Percentiles rank a stretch among this genome's conserved stretches.
Evolutionary conservation across 805 yeast genomes (phyloP).

Genomic region (Candida ortonii): DNA sequence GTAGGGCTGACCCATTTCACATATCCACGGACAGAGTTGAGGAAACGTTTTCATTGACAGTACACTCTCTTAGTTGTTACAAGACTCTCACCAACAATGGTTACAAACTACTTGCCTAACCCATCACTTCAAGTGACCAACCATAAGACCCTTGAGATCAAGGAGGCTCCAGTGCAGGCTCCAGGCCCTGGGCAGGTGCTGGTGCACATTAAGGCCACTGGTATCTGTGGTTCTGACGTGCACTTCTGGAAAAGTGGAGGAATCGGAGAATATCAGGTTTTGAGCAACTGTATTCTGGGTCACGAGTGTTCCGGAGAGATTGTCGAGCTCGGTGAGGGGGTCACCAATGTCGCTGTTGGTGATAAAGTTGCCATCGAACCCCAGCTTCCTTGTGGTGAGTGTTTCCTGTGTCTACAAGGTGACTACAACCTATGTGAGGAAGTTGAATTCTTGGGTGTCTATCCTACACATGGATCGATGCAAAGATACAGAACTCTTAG

Average conservation of each 20-base stretch:
- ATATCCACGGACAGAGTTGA: no score
- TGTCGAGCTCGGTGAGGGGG: constrained; percentile 46
- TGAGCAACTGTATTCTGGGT: constrained; percentile 38
- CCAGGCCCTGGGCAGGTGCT: constrained; percentile 44
- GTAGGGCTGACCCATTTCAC: no score
- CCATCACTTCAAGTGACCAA: constrained; percentile 22
- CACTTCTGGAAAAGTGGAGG: constrained; percentile 66
- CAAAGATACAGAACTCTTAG: constrained; percentile 35
- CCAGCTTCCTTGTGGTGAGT: constrained; percentile 47
- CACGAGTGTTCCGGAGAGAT: constrained; percentile 47
- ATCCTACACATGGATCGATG: constrained; percentile 38
- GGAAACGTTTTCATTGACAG: no score
- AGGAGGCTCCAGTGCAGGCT: constrained; percentile 15
- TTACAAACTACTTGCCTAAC: no score
- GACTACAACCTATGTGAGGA: constrained; percentile 39
- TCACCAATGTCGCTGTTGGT: constrained; percentile 41
- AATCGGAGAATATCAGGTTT: constrained; percentile 46
- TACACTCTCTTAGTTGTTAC: no score
- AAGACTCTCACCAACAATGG: no score
- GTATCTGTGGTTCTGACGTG: constrained; percentile 73
- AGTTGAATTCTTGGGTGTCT: constrained; percentile 37
- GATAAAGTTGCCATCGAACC: constrained; percentile 53
- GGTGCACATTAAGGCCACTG: constrained; percentile 62
- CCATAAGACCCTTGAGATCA: constrained; percentile 14
- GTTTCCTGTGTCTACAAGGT: constrained; percentile 38